phyloP scores from a whole-genome alignment of 2,329 filamentous ascomycete species.

The Zymoseptoria passerinii region DNA sequence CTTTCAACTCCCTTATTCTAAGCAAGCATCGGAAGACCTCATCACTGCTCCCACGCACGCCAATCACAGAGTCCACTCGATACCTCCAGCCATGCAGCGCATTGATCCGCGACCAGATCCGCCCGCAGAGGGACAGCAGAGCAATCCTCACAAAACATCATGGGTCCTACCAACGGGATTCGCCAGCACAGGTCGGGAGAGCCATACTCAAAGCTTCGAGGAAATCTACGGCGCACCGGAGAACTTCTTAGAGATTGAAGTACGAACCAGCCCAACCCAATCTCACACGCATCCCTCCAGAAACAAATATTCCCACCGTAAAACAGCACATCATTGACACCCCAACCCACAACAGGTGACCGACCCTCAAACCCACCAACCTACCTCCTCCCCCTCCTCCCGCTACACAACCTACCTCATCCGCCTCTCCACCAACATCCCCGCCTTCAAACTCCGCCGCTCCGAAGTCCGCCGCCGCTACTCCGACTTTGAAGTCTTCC shows the following conservation, averaged over 20 bases:
- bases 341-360: too few relatives aligned
- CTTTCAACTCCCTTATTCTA: too few relatives aligned
- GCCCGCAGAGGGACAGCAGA: neutral
- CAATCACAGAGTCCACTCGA: neutral
- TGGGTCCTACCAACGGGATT: slow-evolving; percentile 25
- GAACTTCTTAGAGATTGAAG: slow-evolving; percentile 98
- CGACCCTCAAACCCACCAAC: slow-evolving; percentile 88
- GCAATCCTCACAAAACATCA: neutral
- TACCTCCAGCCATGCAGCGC: slow-evolving; percentile 20
- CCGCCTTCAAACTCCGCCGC: slow-evolving; percentile 86
- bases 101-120: slow-evolving; percentile 22
- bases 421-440: slow-evolving; percentile 94
- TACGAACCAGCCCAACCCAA: slow-evolving; percentile 33
- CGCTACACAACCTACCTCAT: slow-evolving; percentile 99
- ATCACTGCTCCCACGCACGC: neutral
- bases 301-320: too few relatives aligned
- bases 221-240: slow-evolving; percentile 98
- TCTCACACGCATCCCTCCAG: neutral
- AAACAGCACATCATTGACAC: too few relatives aligned
- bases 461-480: slow-evolving; percentile 86
- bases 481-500: slow-evolving; percentile 97
- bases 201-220: slow-evolving; percentile 71
- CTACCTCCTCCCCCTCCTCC: slow-evolving; percentile 46
- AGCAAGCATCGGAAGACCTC: neutral
- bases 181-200: slow-evolving; percentile 23